A percentile compares a stretch with the other conserved stretches of the same genome.
These are phyloP conservation scores for Colletotrichum brevisporum DNA, from an alignment of 2,329 filamentous ascomycete genomes.

Conservation along the genomic window DNA sequence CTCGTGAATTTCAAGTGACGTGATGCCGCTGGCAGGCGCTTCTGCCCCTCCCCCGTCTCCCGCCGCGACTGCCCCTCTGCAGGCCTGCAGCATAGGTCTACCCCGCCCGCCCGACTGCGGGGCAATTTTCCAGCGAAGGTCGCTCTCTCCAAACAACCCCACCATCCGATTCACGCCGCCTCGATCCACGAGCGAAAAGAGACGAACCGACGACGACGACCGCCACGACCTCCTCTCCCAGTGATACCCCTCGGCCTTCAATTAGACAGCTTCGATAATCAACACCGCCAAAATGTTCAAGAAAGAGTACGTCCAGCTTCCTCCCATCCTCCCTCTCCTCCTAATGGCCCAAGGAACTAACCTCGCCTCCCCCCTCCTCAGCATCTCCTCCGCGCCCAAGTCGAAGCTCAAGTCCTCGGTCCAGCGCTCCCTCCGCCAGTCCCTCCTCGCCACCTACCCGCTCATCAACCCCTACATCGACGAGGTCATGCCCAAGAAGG, in stretches of 20 bases:
- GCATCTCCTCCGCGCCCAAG: constrained; percentile 83
- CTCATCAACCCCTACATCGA: constrained; percentile 90
- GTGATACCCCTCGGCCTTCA: constrained; percentile 19
- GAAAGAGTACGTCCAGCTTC: constrained; percentile 79
- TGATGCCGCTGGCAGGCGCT: constrained; percentile 7
- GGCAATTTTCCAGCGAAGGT: constrained; percentile 42
- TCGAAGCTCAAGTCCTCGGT: constrained; percentile 98
- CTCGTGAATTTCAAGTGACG: constrained; percentile 12
- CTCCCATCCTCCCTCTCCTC: background rate
- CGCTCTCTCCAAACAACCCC: constrained; percentile 40
- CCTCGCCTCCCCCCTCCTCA: constrained; percentile 53
- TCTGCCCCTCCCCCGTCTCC: background rate
- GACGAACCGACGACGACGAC: constrained; percentile 36
- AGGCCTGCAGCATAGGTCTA: constrained; percentile 42
- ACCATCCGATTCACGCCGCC: constrained; percentile 28
- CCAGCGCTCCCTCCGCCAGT: constrained; percentile 87
- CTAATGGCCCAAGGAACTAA: too few relatives aligned
- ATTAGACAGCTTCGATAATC: constrained; percentile 1
- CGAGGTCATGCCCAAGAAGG: constrained; percentile 95
- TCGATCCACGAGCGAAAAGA: constrained; percentile 30
- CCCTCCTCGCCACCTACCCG: constrained; percentile 87
- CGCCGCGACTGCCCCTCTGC: constrained; percentile 28
- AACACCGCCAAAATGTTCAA: constrained; percentile 81
- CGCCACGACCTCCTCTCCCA: constrained; percentile 21
- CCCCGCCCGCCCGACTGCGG: constrained; percentile 46